These are phyloP conservation scores for Leishmania mexicana DNA, from an alignment of 208 protist species.

Conservation along the genomic window DNA sequence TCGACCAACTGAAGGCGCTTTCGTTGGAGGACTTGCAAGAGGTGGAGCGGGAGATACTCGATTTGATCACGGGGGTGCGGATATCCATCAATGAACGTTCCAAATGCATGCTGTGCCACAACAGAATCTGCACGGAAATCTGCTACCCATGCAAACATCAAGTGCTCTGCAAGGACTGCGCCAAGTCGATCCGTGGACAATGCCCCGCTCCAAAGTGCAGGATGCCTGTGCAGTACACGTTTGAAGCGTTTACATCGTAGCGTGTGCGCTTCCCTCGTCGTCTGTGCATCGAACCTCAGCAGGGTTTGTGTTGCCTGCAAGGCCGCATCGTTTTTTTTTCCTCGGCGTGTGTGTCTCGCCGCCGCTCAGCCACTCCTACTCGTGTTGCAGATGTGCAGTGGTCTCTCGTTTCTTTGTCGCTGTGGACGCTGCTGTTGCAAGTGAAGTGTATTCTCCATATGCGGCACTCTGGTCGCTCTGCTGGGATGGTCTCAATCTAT, in stretches of 20 bases:
- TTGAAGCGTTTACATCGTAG: slow-evolving; percentile 80
- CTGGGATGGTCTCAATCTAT: not conserved
- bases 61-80: slow-evolving; percentile 73
- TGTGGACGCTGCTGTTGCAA: not conserved
- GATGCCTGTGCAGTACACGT: slow-evolving; percentile 57
- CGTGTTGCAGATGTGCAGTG: not conserved
- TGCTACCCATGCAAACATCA: slow-evolving; percentile 93
- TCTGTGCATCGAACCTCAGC: not conserved
- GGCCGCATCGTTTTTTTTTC: not conserved
- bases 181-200: slow-evolving; percentile 47
- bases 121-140: slow-evolving; percentile 78
- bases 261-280: not conserved
- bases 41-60: slow-evolving; percentile 79
- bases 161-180: slow-evolving; percentile 87
- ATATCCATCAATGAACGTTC: slow-evolving; percentile 83
- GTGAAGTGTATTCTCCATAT: not conserved
- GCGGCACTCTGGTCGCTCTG: not conserved
- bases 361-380: not conserved
- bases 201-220: slow-evolving; percentile 77
- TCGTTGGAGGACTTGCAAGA: slow-evolving; percentile 80
- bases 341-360: not conserved
- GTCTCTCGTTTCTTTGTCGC: not conserved
- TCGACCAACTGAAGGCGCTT: slow-evolving; percentile 53
- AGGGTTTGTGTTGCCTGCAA: not conserved
- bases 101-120: slow-evolving; percentile 85